Evolutionary conservation across 805 yeast genomes (phyloP), one percentile per base, ranked within the genome.

Genomic region (Yarrowia sp.): DNA sequence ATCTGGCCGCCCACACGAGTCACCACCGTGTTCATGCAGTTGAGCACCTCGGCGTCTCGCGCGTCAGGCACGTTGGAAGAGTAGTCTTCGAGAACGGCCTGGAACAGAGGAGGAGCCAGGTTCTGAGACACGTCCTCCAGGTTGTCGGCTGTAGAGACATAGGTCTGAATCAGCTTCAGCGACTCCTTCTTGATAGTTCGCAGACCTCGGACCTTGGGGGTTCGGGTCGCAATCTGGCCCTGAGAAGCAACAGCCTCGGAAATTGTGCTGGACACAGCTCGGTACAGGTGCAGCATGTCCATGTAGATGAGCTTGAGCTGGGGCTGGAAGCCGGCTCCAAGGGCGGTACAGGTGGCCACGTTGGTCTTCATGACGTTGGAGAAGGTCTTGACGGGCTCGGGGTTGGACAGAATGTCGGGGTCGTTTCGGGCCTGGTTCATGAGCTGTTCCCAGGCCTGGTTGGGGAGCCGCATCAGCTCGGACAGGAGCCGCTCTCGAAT

Each of bases 121-220:
- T 88, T 91, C 58, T 86, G 82, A 28, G 90, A 97, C 62, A 93
- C 87, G 70, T 90, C 93, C 66, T 92, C 92, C 66, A 83, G 79
- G 72, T 91, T 88, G 71, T 89, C 96, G 8, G 98, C 96, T 73
- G 88, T 89, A 65, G 90, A 83, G 66, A 95, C 82, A 74, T 92
- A 95, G 2, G 91, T 89, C 75, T 95, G 98, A 69, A 95, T 83
- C 78, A 95, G 81, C 72, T 89, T 89, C 72, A 95, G 81, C 65
- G 93, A 86, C 79, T 95, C 99, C 77, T 93, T 93, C 79, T 95
- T 95, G 72, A 95, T 91, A 2, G 98, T 92, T 81, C 99, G 87
- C 77, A 96, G 83, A 36, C 96, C 96, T 76, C 99, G 86, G 22
- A 93, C 96, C 74, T 90, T 88, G 47, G 97, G 97, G 0, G 97